Base-by-base conservation (phyloP, 2,329 filamentous ascomycete genomes). In the Onygenales sp. region DNA sequence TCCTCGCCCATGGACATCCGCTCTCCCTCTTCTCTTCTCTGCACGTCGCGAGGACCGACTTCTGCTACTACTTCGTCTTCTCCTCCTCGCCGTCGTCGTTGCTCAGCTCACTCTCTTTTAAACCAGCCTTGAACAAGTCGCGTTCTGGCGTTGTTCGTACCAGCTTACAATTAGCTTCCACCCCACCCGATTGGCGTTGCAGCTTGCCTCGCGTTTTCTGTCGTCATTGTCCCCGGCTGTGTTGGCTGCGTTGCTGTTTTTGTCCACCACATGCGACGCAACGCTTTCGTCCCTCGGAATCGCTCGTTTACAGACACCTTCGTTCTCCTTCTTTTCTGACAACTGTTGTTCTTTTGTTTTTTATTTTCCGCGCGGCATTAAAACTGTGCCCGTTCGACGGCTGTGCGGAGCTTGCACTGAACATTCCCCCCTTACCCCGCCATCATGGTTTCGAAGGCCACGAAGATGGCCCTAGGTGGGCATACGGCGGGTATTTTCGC, bases 401-500 rank as follows among this genome's bases (percentile, higher is more conserved):
- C 21, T 27, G 21, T 27, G 27, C 14, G 36, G n/a, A 47, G 31
- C 31, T 36, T n/a, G 9, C 27, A 14, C 17, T n/a, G 13, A 36
- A 11, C 6, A 49, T 43, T 43, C 47, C 43, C 54, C 21, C 21
- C 21, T 1, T 27, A 5, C 21, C 21, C 50, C 53, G 47, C 50
- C 36, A 54, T 54, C 38, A 58, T 60, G 55, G 47, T 55, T 21
- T 62, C 73, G 54, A 49, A 21, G n/a, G 21, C 21, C 5, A 39
- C 36, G 36, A 83, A 81, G 69, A 21, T 59, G 50, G 53, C 71
- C 54, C n/a, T 39, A n/a, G 78, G 78, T 61, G 81, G 82, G 65
- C 91, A 96, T 73, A 89, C 91, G 31, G 87, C 92, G 4, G 92
- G 92, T 66, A 95, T 96, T 69, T 96, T 88, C 72, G 87, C 91